Evolutionary conservation across 2,329 filamentous ascomycete genomes (phyloP), one percentile per base, ranked within the genome.

Genomic region (Rhynchosporium graminicola): DNA sequence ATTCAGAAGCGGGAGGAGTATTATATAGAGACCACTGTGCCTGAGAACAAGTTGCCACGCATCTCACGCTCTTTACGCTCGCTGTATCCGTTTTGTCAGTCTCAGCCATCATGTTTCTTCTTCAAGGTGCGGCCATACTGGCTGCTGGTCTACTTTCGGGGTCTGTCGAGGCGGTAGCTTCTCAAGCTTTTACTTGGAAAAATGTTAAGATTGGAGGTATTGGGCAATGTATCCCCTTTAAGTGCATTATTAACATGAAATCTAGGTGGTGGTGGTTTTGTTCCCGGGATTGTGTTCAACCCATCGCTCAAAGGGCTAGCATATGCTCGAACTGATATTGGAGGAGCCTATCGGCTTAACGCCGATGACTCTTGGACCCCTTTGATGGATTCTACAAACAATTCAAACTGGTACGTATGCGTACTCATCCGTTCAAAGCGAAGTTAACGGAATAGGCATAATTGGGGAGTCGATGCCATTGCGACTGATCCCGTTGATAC

Each of bases 331-430:
- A 83, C 83, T 5, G 83, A 85, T 64, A 85, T 85, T 63, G 83
- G 83, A n/a, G 82, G 83, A n/a, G 77, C 83, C 13, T 85, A 85
- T 73, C 77, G 79, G 59, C 76, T 84, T 29, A 84, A 85, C 65
- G 58, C 62, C 15, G 82, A 84, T 70, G 81, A 85, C 66, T 80
- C 80, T 1, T 84, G 82, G 82, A 83, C 79, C 1, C 72, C 81
- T 20, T 67, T 85, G 20, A 81, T 80, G 2, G 83, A 85, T 62
- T 63, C 54, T 7, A 63, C 58, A 26, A 67, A 67, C 54, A 58
- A 57, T 20, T 56, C 65, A 0, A 67, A 64, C 31, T 68, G 67
- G 67, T 67, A 42, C 20, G 56, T 59, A 20, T 4, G 48, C 12
- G 1, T 1, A 7, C 15, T 10, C 28, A 4, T 4, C 3, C 5